These are phyloP conservation scores for Colletotrichum magnum DNA, from an alignment of 2,329 filamentous ascomycete genomes.

Conservation along the genomic window DNA sequence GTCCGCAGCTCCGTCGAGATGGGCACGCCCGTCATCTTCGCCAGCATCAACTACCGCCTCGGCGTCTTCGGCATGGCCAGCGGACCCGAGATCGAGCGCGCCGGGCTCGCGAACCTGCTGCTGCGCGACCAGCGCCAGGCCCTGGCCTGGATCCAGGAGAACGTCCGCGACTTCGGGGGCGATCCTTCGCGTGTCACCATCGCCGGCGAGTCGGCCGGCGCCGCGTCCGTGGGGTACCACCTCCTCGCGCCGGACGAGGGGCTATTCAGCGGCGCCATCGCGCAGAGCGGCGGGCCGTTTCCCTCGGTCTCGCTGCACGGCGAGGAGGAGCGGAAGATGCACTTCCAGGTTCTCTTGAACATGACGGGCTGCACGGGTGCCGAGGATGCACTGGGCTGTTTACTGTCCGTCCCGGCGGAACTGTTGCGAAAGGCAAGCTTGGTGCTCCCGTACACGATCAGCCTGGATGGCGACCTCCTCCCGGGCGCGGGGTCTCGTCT, in stretches of 20 bases:
- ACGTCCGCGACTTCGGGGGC: constrained; percentile 68
- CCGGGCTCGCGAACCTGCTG: constrained; percentile 58
- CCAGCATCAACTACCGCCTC: constrained; percentile 62
- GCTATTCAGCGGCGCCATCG: constrained; percentile 61
- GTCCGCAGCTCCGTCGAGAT: constrained; percentile 61
- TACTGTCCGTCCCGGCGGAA: background rate
- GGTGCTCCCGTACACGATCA: background rate
- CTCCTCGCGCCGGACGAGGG: constrained; percentile 60
- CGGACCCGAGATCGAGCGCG: constrained; percentile 53
- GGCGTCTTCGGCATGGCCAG: constrained; percentile 61
- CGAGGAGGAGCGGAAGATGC: background rate
- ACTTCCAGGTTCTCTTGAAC: background rate
- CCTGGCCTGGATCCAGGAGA: constrained; percentile 65
- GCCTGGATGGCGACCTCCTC: background rate
- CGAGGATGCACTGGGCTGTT: background rate
- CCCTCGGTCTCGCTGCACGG: background rate
- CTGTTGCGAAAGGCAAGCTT: background rate
- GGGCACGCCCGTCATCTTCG: constrained; percentile 61
- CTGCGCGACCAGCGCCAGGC: constrained; percentile 66
- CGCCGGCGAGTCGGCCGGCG: constrained; percentile 68
- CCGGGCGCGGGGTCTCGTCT: background rate
- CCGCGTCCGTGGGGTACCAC: constrained; percentile 61
- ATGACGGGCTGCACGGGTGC: background rate
- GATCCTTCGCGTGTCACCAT: constrained; percentile 66
- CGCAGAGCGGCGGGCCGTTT: constrained; percentile 18